Conservation (phyloP, 2,329 filamentous ascomycete species). For the Aspergillus jensenii region DNA sequence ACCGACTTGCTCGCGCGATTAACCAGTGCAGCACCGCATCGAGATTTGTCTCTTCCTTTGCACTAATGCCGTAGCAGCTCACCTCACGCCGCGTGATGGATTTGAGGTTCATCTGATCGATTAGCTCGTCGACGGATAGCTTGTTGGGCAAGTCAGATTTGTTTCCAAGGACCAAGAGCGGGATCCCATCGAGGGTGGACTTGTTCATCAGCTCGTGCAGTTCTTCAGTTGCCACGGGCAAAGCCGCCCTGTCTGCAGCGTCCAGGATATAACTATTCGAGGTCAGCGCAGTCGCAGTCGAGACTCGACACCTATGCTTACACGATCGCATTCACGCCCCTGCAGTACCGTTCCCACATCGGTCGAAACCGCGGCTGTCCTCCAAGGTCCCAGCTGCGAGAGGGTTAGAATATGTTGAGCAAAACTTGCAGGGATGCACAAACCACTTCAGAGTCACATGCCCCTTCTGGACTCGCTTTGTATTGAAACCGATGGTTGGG, state of each 20-base stretch:
- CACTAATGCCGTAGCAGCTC: constrained; percentile 97
- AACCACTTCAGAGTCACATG: constrained; percentile 97
- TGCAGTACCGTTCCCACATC: constrained; percentile 99
- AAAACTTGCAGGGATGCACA: constrained; percentile 23
- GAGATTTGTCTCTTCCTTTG: constrained; percentile 97
- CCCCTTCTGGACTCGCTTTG: constrained; percentile 96
- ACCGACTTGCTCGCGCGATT: constrained; percentile 82
- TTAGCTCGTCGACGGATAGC: constrained; percentile 89
- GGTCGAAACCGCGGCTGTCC: constrained; percentile 94
- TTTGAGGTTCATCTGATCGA: constrained; percentile 88
- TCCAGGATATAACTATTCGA: constrained; percentile 81
- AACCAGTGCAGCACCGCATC: constrained; percentile 96
- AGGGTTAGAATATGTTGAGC: constrained; percentile 18
- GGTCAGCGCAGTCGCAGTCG: constrained; percentile 12
- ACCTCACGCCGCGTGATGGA: constrained; percentile 89
- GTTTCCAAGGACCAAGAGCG: constrained; percentile 90
- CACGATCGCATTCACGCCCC: constrained; percentile 95
- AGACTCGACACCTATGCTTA: constrained; percentile 40
- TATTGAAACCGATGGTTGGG: constrained; percentile 97
- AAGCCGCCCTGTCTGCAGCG: constrained; percentile 77
- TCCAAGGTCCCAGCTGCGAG: constrained; percentile 82
- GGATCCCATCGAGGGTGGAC: constrained; percentile 81
- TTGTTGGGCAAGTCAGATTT: constrained; percentile 94
- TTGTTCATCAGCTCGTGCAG: constrained; percentile 86
- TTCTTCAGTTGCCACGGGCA: constrained; percentile 86